Percentiles rank a stretch among this genome's conserved stretches.
These are phyloP conservation scores for Dendrobium huoshanense DNA, from an alignment of 106 monocot genomes.

Conservation along the genomic window DNA sequence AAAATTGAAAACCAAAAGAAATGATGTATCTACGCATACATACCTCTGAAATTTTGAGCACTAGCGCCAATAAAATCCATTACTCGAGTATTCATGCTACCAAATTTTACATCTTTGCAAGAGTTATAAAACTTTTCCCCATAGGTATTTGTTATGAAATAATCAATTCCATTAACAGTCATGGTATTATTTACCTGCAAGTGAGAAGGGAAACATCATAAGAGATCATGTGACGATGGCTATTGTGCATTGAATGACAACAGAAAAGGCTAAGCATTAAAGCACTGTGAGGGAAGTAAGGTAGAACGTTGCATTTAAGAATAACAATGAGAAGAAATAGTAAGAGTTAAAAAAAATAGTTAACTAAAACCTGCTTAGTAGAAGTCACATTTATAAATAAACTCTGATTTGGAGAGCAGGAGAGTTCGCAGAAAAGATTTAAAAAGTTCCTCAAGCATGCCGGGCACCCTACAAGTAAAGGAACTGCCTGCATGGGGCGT, in stretches of 20 bases:
- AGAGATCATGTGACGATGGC: not conserved
- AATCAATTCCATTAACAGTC: constrained; percentile 85
- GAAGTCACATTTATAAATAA: constrained; percentile 96
- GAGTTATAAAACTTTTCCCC: constrained; percentile 74
- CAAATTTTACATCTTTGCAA: constrained; percentile 99
- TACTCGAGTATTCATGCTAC: constrained; percentile 83
- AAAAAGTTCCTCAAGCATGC: constrained; percentile 98
- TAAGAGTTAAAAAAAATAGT: not conserved
- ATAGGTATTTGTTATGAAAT: constrained; percentile 47
- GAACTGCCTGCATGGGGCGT: constrained; percentile 68
- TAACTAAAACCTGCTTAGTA: constrained; percentile 38
- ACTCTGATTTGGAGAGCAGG: constrained; percentile 96
- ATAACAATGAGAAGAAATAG: not conserved
- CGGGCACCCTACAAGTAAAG: constrained; percentile 96
- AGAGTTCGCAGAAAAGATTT: constrained; percentile 88
- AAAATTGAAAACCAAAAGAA: not conserved
- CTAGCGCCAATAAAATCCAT: constrained; percentile 95
- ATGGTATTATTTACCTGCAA: constrained; percentile 57
- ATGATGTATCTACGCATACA: not conserved
- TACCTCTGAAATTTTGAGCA: constrained; percentile 83
- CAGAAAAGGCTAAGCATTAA: not conserved
- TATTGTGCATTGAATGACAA: not conserved
- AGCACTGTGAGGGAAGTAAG: not conserved
- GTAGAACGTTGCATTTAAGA: not conserved
- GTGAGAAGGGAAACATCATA: constrained; percentile 1